Conservation (phyloP, 257 asterid genomes). For the Leptodermis oblonga region DNA sequence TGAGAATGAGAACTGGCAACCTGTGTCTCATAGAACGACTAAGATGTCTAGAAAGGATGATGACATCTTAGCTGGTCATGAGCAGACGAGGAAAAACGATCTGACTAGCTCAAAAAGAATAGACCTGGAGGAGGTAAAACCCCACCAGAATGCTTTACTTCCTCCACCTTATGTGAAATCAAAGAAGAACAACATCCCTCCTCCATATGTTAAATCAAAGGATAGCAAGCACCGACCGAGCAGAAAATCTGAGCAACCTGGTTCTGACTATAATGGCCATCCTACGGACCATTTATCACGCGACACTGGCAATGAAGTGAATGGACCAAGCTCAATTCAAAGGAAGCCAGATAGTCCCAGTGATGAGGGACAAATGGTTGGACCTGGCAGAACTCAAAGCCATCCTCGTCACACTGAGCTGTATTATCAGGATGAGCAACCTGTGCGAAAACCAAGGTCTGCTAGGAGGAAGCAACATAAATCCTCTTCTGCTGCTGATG, state of each 20-base stretch:
- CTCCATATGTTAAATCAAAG: constrained; percentile 60
- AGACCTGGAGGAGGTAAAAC: constrained; percentile 35
- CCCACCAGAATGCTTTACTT: constrained; percentile 31
- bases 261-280: constrained; percentile 25
- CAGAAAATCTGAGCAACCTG: constrained; percentile 35
- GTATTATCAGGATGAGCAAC: constrained; percentile 34
- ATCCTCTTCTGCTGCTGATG: constrained; percentile 36
- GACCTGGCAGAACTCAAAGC: constrained; percentile 20
- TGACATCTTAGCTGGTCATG: constrained; percentile 23
- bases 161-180: constrained; percentile 82
- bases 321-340: constrained; percentile 22
- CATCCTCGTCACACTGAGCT: constrained; percentile 29
- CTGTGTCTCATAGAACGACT: constrained; percentile 33
- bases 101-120: constrained; percentile 24
- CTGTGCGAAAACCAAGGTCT: constrained; percentile 69
- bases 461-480: constrained; percentile 62
- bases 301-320: constrained; percentile 18
- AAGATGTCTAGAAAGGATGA: constrained; percentile 32
- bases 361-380: constrained; percentile 24
- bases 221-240: constrained; percentile 38
- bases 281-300: constrained; percentile 17
- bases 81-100: constrained; percentile 19
- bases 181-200: constrained; percentile 42
- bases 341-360: constrained; percentile 24
- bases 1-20: constrained; percentile 29